Conservation (phyloP, 1,284 basidiomycete genomes). For the Pseudomicrostroma phylloplanum region DNA sequence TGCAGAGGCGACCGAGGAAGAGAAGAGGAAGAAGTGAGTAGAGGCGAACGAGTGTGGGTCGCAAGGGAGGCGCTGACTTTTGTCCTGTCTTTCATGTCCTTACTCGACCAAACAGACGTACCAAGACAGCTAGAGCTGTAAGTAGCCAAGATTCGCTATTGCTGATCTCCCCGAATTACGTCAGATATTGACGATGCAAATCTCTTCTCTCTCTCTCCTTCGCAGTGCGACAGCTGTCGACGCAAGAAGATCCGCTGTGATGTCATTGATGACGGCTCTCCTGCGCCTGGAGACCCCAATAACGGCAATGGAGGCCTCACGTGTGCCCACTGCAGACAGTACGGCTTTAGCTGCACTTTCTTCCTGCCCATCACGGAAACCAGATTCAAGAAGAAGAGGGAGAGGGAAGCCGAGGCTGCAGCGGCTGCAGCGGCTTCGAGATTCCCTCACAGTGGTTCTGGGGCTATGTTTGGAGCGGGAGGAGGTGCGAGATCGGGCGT, state of each 20-base stretch:
- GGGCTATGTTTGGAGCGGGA: too few relatives aligned
- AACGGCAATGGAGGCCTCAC: constrained; percentile 36
- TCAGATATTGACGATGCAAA: not conserved
- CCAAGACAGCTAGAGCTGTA: constrained; percentile 1
- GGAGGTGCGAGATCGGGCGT: too few relatives aligned
- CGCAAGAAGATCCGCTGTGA: constrained; percentile 78
- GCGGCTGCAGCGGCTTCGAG: constrained; percentile 45
- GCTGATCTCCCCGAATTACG: not conserved
- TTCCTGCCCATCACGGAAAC: constrained; percentile 97
- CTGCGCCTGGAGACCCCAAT: constrained; percentile 28
- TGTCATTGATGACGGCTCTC: constrained; percentile 44
- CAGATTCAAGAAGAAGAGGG: constrained; percentile 91
- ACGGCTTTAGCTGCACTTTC: constrained; percentile 56
- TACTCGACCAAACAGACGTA: not conserved
- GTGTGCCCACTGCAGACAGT: constrained; percentile 35
- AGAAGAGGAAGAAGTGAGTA: too few relatives aligned
- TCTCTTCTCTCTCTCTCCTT: not conserved
- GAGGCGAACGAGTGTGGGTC: too few relatives aligned
- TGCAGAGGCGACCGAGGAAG: too few relatives aligned
- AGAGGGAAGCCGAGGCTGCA: constrained; percentile 60
- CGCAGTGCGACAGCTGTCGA: constrained; percentile 72
- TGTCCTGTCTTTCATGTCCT: too few relatives aligned
- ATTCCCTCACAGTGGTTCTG: not conserved
- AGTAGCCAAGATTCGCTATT: not conserved
- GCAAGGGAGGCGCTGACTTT: too few relatives aligned